Conservation (phyloP, 495 filamentous ascomycete genomes). For the Xanthoparmelia taractica region DNA sequence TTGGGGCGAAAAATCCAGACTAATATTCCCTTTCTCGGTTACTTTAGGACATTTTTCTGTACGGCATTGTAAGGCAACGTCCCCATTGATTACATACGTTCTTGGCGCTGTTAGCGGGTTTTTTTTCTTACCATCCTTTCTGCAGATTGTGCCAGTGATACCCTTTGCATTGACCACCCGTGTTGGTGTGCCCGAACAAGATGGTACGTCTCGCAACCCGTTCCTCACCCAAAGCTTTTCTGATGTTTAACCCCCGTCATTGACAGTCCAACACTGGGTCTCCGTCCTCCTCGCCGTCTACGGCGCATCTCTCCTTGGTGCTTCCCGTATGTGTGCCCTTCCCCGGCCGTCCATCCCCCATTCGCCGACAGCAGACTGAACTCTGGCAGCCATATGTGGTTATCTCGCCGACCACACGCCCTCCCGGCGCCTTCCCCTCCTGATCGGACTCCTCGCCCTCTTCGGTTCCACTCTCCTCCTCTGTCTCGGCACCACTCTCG, state of each 20-base stretch:
- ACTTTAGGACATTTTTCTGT: conserved; percentile 66
- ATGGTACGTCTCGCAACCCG: background rate
- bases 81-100: background rate
- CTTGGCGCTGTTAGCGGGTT: background rate
- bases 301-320: conserved; percentile 61
- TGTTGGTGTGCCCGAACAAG: conserved; percentile 47
- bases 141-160: conserved; percentile 70
- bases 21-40: conserved; percentile 14
- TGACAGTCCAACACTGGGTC: conserved; percentile 59
- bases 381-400: conserved; percentile 29
- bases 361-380: background rate
- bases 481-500: conserved; percentile 63
- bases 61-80: conserved; percentile 49
- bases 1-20: too few species aligned
- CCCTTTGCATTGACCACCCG: conserved; percentile 63
- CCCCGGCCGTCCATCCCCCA: background rate
- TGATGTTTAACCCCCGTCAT: conserved; percentile 27
- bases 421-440: conserved; percentile 62
- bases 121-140: conserved; percentile 9
- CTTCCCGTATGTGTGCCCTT: conserved; percentile 35
- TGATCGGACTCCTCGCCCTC: conserved; percentile 63
- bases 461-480: conserved; percentile 64
- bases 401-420: conserved; percentile 56
- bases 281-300: conserved; percentile 75
- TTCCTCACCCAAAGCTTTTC: too few species aligned